Conservation (phyloP, 805 yeast genomes). For the Saturnispora bothae region DNA sequence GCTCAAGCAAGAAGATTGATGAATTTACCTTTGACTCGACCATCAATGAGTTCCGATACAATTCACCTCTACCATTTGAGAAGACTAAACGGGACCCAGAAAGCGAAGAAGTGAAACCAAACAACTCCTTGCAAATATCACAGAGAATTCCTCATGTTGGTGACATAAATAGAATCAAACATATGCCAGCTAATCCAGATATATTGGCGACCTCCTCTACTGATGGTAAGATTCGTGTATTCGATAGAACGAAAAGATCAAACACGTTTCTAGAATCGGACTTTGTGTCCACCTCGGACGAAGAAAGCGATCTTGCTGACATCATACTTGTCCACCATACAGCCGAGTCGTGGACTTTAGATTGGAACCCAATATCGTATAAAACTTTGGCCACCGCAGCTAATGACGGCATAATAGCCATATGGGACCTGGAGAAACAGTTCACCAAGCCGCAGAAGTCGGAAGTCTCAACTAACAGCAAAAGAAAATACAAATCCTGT, state of each 20-base stretch:
- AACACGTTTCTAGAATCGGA: slow-evolving; percentile 27
- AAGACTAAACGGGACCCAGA: slow-evolving; percentile 1
- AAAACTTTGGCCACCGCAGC: slow-evolving; percentile 54
- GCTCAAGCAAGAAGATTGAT: slow-evolving; percentile 4
- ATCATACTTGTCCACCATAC: slow-evolving; percentile 23
- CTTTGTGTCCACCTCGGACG: slow-evolving; percentile 7
- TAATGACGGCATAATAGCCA: slow-evolving; percentile 48
- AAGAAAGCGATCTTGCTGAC: slow-evolving; percentile 17
- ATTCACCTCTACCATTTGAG: slow-evolving; percentile 9
- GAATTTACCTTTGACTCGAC: slow-evolving; percentile 28
- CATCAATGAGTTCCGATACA: slow-evolving; percentile 24
- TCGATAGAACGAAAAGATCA: slow-evolving; percentile 79
- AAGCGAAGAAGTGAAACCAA: slow-evolving; percentile 7
- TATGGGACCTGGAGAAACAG: slow-evolving; percentile 50
- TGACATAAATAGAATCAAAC: slow-evolving; percentile 62
- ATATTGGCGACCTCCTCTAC: slow-evolving; percentile 63
- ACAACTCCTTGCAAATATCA: slow-evolving; percentile 15
- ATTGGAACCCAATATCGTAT: slow-evolving; percentile 60
- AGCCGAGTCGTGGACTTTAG: slow-evolving; percentile 57
- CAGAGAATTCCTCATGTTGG: slow-evolving; percentile 62
- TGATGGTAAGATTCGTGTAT: slow-evolving; percentile 53
- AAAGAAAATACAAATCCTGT: slow-evolving; percentile 9
- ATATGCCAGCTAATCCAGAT: slow-evolving; percentile 83
- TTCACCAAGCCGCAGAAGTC: slow-evolving; percentile 13
- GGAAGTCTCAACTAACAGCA: slow-evolving; percentile 7